Evolutionary conservation across 2,329 filamentous ascomycete genomes (phyloP), one percentile per base, ranked within the genome.

Genomic region (Cladophialophora carrionii): DNA sequence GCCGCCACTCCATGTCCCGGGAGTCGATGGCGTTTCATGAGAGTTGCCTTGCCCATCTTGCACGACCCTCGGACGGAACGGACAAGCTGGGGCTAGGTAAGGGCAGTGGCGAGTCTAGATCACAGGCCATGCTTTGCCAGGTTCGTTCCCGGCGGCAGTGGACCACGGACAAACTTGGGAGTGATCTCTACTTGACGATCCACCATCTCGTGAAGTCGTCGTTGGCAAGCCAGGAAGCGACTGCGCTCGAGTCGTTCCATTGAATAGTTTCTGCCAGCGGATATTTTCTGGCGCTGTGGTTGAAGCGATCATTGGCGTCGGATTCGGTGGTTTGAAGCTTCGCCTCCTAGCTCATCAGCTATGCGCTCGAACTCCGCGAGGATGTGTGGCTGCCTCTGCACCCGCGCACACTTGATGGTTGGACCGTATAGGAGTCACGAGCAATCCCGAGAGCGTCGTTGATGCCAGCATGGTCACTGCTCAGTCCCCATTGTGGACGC

Each of bases 151-250:
- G 51, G 14, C n/a, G 51, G 14, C 24, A 26, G 17, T 32, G 51
- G 4, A 53, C 26, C 7, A 32, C 2, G 17, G 26, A 32, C 9
- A 53, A 3, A 17, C 29, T 53, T 26, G 22, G 8, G 22, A 53
- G n/a, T 31, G 26, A 32, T n/a, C 17, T 53, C 4, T 53, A 53
- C 26, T 26, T 9, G 17, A 8, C 6, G 12, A 53, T 53, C 4
- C 51, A 53, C 51, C 51, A 53, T 20, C 51, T 14, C n/a, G 26
- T 32, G 51, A 53, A 53, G 26, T 52, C 48, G 10, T 52, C 48
- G 22, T n/a, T 52, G 48, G 48, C n/a, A 52, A 52, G 48, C 48
- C 48, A 52, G 4, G 24, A 52, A 26, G 4, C 12, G 48, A 52
- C 12, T 10, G 48, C 24, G 3, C 10, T 10, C 24, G 24, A 3